Percentiles rank a stretch among this genome's conserved stretches.
Conservation (phyloP, 2,329 filamentous ascomycete species). For the Phyllachora maydis region DNA sequence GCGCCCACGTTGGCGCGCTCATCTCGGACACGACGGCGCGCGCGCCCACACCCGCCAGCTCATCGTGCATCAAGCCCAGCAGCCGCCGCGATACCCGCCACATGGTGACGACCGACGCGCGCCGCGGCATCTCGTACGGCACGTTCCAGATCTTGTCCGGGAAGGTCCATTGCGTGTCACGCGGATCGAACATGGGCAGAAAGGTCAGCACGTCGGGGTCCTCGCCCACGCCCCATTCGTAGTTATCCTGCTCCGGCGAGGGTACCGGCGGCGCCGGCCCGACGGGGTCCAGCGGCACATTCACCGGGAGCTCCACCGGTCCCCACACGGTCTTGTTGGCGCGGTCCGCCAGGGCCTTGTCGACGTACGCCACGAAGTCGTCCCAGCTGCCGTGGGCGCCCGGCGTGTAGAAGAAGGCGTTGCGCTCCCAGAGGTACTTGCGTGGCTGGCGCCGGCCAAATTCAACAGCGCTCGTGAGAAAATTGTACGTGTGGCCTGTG, state of each 20-base stretch:
- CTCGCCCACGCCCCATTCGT: constrained; percentile 6
- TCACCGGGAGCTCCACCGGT: constrained; percentile 29
- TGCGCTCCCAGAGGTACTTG: constrained; percentile 52
- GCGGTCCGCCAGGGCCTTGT: constrained; percentile 24
- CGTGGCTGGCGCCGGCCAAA: constrained; percentile 49
- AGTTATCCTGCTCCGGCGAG: constrained; percentile 3
- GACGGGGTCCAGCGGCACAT: constrained; percentile 34
- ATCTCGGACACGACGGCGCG: constrained; percentile 63
- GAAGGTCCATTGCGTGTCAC: constrained; percentile 52
- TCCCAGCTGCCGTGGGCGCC: constrained; percentile 43
- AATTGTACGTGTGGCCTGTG: constrained; percentile 61
- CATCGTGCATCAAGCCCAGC: constrained; percentile 54
- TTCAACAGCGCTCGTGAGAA: constrained; percentile 41
- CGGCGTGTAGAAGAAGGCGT: constrained; percentile 50
- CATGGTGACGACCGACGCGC: constrained; percentile 56
- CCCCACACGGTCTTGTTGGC: constrained; percentile 44
- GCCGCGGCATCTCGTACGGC: constrained; percentile 38
- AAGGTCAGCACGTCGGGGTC: constrained; percentile 23
- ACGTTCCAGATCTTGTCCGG: constrained; percentile 39
- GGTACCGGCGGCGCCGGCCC: constrained; percentile 17
- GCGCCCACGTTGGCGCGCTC: constrained; percentile 50
- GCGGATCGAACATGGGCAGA: constrained; percentile 57
- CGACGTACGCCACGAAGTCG: constrained; percentile 38
- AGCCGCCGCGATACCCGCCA: constrained; percentile 50
- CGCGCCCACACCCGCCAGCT: constrained; percentile 47